Evolutionary conservation across 108 stramenopile genomes (phyloP).

Genomic region (Conticribra weissflogii): DNA sequence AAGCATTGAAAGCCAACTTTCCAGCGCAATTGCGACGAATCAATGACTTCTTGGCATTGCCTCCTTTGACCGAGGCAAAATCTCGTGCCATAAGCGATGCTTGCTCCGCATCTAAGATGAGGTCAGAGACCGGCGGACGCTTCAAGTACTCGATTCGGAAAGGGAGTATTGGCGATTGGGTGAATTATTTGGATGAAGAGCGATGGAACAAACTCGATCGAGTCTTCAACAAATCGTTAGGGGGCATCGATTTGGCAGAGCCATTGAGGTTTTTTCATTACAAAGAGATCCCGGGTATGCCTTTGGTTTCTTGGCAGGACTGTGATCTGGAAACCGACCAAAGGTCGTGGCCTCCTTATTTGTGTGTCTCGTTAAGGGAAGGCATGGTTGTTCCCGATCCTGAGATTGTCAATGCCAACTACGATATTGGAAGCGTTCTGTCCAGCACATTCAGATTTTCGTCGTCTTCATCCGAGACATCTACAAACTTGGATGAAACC

Average conservation of each 20-base stretch:
- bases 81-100: conserved; percentile 2
- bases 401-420: neutral
- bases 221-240: conserved; percentile 20
- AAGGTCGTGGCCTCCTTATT: conserved; percentile 10
- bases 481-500: neutral
- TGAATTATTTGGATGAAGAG: conserved; percentile 27
- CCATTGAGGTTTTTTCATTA: conserved; percentile 23
- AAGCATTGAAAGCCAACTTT: conserved; percentile 27
- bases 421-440: neutral
- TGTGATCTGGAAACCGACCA: conserved; percentile 21
- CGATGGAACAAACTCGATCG: conserved; percentile 26
- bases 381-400: conserved; percentile 27
- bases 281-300: conserved; percentile 5
- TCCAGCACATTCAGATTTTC: neutral
- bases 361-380: conserved; percentile 11
- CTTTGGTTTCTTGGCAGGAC: neutral
- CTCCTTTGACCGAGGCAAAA: conserved; percentile 24
- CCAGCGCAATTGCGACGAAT: conserved; percentile 21
- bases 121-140: conserved; percentile 3
- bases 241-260: conserved; percentile 17
- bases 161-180: conserved; percentile 32
- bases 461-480: neutral
- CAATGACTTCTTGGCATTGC: conserved; percentile 31
- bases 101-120: conserved; percentile 5
- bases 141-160: conserved; percentile 1